Evolutionary conservation across 208 protist genomes (phyloP), one percentile per base, ranked within the genome.

Genomic region (Crithidia acanthocephali): DNA sequence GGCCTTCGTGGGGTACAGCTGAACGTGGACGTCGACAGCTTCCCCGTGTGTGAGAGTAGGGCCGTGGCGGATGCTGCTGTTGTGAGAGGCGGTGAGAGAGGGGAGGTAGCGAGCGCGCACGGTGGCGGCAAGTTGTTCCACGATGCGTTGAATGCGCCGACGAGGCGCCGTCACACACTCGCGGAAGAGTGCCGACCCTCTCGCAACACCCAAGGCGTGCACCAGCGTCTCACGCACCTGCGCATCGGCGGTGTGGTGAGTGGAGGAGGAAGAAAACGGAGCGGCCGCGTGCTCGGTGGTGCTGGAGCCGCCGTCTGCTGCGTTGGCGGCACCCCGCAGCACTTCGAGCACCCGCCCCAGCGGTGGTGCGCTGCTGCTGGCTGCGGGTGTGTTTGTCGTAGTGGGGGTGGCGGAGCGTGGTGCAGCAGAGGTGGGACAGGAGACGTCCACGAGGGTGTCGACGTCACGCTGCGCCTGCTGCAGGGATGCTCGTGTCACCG

Each of bases 21-120:
- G 84, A 56, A 95, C 90, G 56, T 94, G 89, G 8, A 95, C 72
- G 42, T 89, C 85, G 16, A 75, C 20, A 52, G 30, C 22, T 32
- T 76, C 64, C 22, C 23, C 20, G n/a, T 23, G 28, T 5, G 60
- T 20, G 15, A 74, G 18, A 10, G 32, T 20, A 20, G 15, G n/a
- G 20, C 30, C 18, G 9, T 58, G 45, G 23, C n/a, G n/a, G n/a
- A n/a, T n/a, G n/a, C n/a, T 55, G 50, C 23, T 55, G 50, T 30
- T 55, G 50, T 16, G 4, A 4, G 45, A 22, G 28, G 16, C n/a
- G 5, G 6, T 42, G 6, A 71, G 50, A 28, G 40, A 18, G 16
- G 55, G 28, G 5, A 72, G 48, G 27, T 59, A 69, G 23, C 64
- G 72, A 22, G 58, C 37, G 0, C 64, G 64, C 27, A 80, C 68